Base-by-base conservation (phyloP, 1,284 basidiomycete species). In the Wolfiporia cocos region DNA sequence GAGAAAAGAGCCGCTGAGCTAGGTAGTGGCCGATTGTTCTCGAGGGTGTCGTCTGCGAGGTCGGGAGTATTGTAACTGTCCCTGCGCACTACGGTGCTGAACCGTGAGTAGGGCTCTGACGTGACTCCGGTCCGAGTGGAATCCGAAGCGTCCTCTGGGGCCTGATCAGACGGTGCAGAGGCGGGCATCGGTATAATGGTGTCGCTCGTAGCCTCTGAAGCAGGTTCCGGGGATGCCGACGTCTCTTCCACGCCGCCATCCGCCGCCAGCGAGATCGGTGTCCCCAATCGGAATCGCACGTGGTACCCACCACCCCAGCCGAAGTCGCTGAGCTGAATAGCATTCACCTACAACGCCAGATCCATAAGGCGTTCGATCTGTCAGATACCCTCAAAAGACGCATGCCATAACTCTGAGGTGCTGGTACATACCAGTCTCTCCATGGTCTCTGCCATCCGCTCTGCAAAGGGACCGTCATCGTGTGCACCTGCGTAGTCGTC, bases 1-100 rank as follows among this genome's bases (percentile, higher is more conserved):
- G n/a, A n/a, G n/a, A n/a, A 18, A 22, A 18, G 15, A 17, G 21
- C 20, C 17, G 33, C 42, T 10, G 33, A 22, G 17, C n/a, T 28
- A 12, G 42, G 42, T 18, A 44, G 28, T n/a, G 23, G 42, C 18
- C 42, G 44, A 5, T 19, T 11, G 19, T 38, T 34, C 35, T n/a
- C 21, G 21, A 34, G 14, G 26, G 26, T 6, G 17, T 12, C 11
- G 22, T 4, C 24, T 9, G 24, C n/a, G 6, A 21, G 10, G 23
- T 34, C 26, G 14, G 35, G 9, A 5, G 23, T 15, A 21, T 31
- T 17, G 15, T 19, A 43, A n/a, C 32, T 29, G 21, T 33, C 29
- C 26, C 35, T 33, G 17, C 10, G 32, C 15, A 49, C 42, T 10
- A 44, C 38, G 5, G 48, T 49, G 37, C 45, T 49, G 36, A 49